Conservation (phyloP, 345 rosid species). For the Eutrema heterophyllum region DNA sequence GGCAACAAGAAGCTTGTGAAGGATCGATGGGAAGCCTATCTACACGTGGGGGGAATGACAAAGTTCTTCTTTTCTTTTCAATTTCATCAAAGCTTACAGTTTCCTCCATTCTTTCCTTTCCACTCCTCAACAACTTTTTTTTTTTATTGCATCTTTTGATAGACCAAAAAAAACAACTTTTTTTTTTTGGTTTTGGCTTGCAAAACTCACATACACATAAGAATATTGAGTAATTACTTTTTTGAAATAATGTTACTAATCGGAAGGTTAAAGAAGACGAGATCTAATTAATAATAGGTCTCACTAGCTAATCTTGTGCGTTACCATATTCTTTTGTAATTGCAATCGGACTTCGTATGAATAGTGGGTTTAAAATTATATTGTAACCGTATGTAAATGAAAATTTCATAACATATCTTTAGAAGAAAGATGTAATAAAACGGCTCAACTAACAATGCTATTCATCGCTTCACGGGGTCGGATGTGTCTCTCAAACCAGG, state of each 20-base stretch:
- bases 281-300: too few relatives aligned
- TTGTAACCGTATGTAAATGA: neutral
- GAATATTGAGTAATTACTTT: too few relatives aligned
- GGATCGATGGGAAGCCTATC: constrained; percentile 14
- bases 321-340: neutral
- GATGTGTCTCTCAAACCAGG: constrained; percentile 14
- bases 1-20: constrained; percentile 32
- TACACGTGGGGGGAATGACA: constrained; percentile 36
- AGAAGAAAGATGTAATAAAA: neutral
- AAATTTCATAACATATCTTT: neutral
- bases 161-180: neutral
- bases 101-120: constrained; percentile 1
- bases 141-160: neutral
- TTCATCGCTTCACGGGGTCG: constrained; percentile 33
- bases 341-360: neutral
- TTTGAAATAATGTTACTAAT: too few relatives aligned
- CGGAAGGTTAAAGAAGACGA: too few relatives aligned
- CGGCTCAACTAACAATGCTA: constrained; percentile 30
- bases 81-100: constrained; percentile 12
- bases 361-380: too few relatives aligned
- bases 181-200: too few relatives aligned
- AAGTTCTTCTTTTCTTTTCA: constrained; percentile 18
- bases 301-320: neutral
- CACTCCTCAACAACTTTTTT: constrained; percentile 11
- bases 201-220: neutral